These are phyloP conservation scores for Circinella umbellata DNA, from an alignment of 371 early-diverging fungal genomes.

Conservation along the genomic window DNA sequence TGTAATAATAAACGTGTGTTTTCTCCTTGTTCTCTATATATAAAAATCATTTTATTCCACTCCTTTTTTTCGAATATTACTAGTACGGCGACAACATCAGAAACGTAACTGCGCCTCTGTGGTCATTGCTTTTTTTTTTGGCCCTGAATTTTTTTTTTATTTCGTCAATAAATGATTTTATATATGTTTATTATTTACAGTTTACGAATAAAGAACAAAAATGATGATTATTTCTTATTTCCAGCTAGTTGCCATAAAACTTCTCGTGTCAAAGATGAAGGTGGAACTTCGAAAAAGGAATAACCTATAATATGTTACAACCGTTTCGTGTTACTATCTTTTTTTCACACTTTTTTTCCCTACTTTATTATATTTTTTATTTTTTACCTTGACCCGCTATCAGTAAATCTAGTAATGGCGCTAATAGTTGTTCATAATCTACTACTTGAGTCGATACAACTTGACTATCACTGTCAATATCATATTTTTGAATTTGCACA, in stretches of 20 bases:
- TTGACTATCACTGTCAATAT: background rate
- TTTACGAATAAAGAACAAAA: background rate
- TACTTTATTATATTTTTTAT: background rate
- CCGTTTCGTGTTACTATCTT: background rate
- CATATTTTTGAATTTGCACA: background rate
- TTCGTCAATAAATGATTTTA: background rate
- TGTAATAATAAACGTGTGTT: background rate
- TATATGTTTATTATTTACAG: background rate
- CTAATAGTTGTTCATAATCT: constrained; percentile 22
- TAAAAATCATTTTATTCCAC: background rate
- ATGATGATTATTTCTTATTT: background rate
- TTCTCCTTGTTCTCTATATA: background rate
- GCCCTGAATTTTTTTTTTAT: background rate
- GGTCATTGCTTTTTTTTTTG: no score
- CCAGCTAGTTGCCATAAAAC: constrained; percentile 25
- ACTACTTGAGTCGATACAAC: constrained; percentile 5
- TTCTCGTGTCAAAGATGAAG: constrained; percentile 21
- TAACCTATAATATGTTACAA: constrained; percentile 16
- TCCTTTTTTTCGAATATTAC: background rate
- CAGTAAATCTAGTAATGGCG: constrained; percentile 31
- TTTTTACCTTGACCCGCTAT: constrained; percentile 31
- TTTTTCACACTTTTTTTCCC: background rate
- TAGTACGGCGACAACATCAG: background rate
- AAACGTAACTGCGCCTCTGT: no score
- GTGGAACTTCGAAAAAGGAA: constrained; percentile 36